Conservation (phyloP, 1,139 yeast species). For the Sugiyamaella paludigena region DNA sequence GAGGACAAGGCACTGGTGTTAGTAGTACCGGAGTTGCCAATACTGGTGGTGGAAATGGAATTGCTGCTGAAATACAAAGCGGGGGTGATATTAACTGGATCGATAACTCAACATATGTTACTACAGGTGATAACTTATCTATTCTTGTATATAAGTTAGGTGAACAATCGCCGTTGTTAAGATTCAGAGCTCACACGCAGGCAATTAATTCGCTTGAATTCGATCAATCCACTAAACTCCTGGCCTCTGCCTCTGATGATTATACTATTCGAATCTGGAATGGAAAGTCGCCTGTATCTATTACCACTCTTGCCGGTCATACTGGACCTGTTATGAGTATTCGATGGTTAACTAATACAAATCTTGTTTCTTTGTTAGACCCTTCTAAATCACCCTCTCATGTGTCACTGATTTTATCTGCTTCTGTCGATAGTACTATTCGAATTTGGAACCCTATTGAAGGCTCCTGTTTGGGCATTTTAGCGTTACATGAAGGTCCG, state of each 20-base stretch:
- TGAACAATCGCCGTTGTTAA: constrained; percentile 54
- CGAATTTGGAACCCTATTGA: constrained; percentile 62
- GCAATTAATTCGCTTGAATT: constrained; percentile 58
- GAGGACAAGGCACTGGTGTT: too few species aligned
- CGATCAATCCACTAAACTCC: constrained; percentile 49
- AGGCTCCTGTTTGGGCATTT: constrained; percentile 43
- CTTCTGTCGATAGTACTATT: constrained; percentile 69
- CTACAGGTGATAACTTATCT: constrained; percentile 57
- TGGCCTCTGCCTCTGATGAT: constrained; percentile 80
- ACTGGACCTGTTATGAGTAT: constrained; percentile 33
- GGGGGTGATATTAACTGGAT: constrained; percentile 65
- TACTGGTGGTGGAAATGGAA: constrained; percentile 37
- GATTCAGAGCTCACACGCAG: constrained; percentile 66
- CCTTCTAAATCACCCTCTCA: constrained; percentile 15
- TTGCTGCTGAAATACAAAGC: neutral
- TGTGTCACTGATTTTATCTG: constrained; percentile 38
- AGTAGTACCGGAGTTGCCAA: neutral
- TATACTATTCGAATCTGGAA: constrained; percentile 68
- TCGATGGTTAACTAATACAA: constrained; percentile 31
- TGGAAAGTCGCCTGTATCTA: constrained; percentile 34
- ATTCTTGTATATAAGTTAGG: constrained; percentile 60
- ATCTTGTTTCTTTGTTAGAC: constrained; percentile 14
- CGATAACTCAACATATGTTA: constrained; percentile 64
- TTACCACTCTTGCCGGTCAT: constrained; percentile 32
- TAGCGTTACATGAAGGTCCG: constrained; percentile 48